Conservation (phyloP, 768 basidiomycete genomes). For the Mycena kentingensis region DNA sequence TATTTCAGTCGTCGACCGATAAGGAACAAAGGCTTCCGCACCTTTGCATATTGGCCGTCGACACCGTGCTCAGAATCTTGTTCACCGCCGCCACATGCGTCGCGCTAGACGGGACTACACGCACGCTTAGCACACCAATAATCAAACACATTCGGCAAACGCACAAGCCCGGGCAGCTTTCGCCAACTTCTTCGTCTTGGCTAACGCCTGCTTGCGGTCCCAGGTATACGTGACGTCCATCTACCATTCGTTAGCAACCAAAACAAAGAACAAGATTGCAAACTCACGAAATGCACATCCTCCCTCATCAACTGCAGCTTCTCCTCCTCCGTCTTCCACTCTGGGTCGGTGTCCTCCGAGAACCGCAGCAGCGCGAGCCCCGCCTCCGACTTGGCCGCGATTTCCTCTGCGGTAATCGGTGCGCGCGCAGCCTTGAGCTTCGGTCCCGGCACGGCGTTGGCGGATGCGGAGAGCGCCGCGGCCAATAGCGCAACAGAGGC, state of each 20-base stretch:
- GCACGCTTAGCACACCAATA: too few relatives aligned
- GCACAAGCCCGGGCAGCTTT: constrained; percentile 18
- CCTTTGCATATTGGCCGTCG: too few relatives aligned
- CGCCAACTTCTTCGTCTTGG: constrained; percentile 11
- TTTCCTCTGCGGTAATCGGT: constrained; percentile 36
- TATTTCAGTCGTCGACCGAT: too few relatives aligned
- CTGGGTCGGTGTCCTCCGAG: constrained; percentile 37
- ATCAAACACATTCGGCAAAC: too few relatives aligned
- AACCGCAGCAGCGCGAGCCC: constrained; percentile 41
- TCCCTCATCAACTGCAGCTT: constrained; percentile 38
- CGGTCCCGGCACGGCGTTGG: too few relatives aligned
- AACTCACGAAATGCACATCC: constrained; percentile 38
- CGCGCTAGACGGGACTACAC: constrained; percentile 30
- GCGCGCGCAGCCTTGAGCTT: too few relatives aligned
- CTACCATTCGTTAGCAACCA: too few relatives aligned
- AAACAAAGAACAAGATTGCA: too few relatives aligned
- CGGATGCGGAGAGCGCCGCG: too few relatives aligned
- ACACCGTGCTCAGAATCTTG: constrained; percentile 7
- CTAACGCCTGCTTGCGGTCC: constrained; percentile 34
- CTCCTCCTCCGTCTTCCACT: constrained; percentile 45
- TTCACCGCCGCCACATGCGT: constrained; percentile 30
- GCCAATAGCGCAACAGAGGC: too few relatives aligned
- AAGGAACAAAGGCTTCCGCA: too few relatives aligned
- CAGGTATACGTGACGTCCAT: constrained; percentile 46
- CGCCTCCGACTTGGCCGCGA: constrained; percentile 35